These are phyloP conservation scores for Rhizodiscina lignyota DNA, from an alignment of 495 filamentous ascomycete genomes.

Conservation along the genomic window DNA sequence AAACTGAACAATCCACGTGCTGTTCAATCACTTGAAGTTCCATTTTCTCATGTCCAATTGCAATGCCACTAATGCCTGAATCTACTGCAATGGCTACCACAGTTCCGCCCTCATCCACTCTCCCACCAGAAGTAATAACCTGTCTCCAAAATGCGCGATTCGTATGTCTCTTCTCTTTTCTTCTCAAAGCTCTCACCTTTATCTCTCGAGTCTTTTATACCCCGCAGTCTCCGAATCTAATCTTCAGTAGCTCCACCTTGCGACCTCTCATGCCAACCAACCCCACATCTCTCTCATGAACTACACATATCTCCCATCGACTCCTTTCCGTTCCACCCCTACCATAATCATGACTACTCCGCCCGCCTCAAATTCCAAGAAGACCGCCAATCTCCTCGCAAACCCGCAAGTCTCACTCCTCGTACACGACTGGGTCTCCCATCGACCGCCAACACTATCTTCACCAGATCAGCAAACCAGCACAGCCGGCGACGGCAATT, in stretches of 20 bases:
- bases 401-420: slow-evolving; percentile 91
- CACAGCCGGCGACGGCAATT: slow-evolving; percentile 4
- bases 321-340: slow-evolving; percentile 44
- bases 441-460: slow-evolving; percentile 67
- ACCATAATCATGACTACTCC: slow-evolving; percentile 15
- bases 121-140: slow-evolving; percentile 71
- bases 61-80: too few relatives aligned
- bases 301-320: slow-evolving; percentile 87
- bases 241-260: slow-evolving; percentile 64
- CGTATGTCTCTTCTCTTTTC: slow-evolving; percentile 32
- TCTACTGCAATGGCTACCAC: too few relatives aligned
- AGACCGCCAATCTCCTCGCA: slow-evolving; percentile 67
- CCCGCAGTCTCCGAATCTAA: slow-evolving; percentile 1
- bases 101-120: too few relatives aligned
- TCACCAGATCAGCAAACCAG: slow-evolving; percentile 22
- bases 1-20: too few relatives aligned
- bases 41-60: too few relatives aligned
- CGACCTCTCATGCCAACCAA: slow-evolving; percentile 64
- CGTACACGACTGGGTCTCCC: slow-evolving; percentile 96
- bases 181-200: neutral
- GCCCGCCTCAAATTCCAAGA: slow-evolving; percentile 48
- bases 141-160: slow-evolving; percentile 92
- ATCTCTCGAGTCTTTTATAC: neutral
- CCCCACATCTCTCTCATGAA: slow-evolving; percentile 98
- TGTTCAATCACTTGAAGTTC: too few relatives aligned